Evolutionary conservation across 2,329 filamentous ascomycete species (phyloP).

Genomic region (Sarocladiaceae sp.): DNA sequence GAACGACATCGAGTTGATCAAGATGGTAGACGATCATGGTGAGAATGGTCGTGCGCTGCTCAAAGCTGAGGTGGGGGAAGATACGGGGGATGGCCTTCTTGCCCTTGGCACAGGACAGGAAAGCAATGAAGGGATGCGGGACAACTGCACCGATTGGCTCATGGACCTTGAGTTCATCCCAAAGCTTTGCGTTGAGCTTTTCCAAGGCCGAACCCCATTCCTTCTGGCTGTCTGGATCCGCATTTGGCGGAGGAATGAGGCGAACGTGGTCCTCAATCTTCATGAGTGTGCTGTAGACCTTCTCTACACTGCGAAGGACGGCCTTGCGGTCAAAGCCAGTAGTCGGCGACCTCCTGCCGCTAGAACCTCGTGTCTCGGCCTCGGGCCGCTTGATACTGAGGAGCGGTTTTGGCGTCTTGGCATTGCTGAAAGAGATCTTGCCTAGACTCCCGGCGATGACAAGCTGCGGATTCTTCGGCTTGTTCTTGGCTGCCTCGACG

Average conservation of each 20-base stretch:
- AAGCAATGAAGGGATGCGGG: constrained; percentile 89
- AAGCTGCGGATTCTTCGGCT: constrained; percentile 95
- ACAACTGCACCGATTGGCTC: constrained; percentile 76
- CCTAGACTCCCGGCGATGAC: constrained; percentile 94
- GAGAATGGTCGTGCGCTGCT: constrained; percentile 89
- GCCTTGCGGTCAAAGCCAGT: constrained; percentile 71
- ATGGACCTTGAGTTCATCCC: constrained; percentile 84
- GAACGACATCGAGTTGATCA: constrained; percentile 84
- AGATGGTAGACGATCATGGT: constrained; percentile 95
- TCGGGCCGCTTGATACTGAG: constrained; percentile 92
- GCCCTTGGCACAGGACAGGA: constrained; percentile 89
- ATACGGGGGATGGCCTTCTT: constrained; percentile 94
- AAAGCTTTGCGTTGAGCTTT: constrained; percentile 71
- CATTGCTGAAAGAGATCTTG: constrained; percentile 98
- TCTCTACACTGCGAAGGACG: constrained; percentile 79
- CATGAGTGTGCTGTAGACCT: constrained; percentile 83
- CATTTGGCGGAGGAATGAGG: constrained; percentile 54
- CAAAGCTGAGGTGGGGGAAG: constrained; percentile 85
- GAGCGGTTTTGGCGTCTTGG: constrained; percentile 90
- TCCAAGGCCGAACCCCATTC: constrained; percentile 61
- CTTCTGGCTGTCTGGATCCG: constrained; percentile 62
- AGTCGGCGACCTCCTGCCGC: constrained; percentile 25
- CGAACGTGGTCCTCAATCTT: constrained; percentile 90
- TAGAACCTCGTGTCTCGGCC: constrained; percentile 35
- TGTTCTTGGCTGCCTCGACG: constrained; percentile 93